phyloP scores from a whole-genome alignment of 345 rosid species.

The Syzygium jambos region DNA sequence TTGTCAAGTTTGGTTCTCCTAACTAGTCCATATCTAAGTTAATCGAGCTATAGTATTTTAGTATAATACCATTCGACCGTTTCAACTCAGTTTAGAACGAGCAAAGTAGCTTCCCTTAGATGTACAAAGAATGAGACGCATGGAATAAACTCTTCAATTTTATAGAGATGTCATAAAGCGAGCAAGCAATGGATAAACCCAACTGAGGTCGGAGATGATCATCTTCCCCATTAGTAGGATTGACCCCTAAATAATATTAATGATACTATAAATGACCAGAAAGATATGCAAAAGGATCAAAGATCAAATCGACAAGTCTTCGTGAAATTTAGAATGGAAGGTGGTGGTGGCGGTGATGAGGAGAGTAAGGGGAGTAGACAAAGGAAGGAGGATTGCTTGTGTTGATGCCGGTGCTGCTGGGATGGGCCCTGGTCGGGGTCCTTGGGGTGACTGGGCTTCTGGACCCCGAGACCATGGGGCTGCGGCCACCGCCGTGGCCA shows the following conservation, averaged over 20 bases:
- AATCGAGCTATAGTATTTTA: neutral
- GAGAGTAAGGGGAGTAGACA: slow-evolving; percentile 9
- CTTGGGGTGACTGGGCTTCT: slow-evolving; percentile 10
- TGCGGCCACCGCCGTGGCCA: slow-evolving; percentile 5
- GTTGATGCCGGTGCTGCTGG: neutral
- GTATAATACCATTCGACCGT: neutral
- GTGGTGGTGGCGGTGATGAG: slow-evolving; percentile 1
- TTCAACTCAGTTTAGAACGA: neutral
- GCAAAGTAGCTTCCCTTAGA: neutral
- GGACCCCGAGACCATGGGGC: slow-evolving; percentile 17
- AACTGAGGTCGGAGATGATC: neutral
- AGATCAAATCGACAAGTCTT: neutral
- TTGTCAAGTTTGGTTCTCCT: neutral
- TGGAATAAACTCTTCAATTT: neutral
- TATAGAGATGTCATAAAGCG: neutral
- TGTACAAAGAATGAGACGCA: neutral
- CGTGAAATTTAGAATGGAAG: slow-evolving; percentile 2
- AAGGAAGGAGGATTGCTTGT: slow-evolving; percentile 3
- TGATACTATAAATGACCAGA: neutral
- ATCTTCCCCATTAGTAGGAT: neutral
- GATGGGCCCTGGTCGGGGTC: neutral
- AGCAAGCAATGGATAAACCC: neutral
- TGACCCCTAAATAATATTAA: neutral
- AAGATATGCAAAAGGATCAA: neutral
- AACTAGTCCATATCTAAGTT: neutral